Conservation (phyloP, 1,284 basidiomycete species). For the Moesziomyces globuligerus region DNA sequence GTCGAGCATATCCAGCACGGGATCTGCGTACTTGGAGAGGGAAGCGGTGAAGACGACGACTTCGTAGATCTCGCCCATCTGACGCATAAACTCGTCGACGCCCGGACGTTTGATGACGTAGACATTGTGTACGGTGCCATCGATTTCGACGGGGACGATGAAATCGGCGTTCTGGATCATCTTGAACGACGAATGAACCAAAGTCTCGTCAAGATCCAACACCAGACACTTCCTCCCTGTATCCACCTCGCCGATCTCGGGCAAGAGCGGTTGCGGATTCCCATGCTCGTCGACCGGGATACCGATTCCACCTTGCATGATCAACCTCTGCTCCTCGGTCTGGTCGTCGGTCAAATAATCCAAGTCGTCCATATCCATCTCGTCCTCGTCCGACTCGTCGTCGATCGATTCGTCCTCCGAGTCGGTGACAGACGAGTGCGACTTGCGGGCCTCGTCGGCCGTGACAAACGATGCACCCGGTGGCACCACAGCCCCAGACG, state of each 20-base stretch:
- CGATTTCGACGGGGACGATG: conserved; percentile 98
- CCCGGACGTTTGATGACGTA: conserved; percentile 99
- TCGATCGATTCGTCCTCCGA: conserved; percentile 3
- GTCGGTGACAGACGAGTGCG: conserved; percentile 7
- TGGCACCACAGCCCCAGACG: conserved; percentile 76
- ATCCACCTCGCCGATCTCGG: conserved; percentile 78
- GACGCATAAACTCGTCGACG: conserved; percentile 93
- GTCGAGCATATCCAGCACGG: conserved; percentile 96
- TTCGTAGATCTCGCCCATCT: conserved; percentile 98
- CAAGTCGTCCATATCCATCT: conserved; percentile 69
- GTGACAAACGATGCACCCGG: conserved; percentile 75
- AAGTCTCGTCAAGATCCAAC: conserved; percentile 92
- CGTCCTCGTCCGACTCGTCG: conserved; percentile 61
- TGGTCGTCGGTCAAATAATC: conserved; percentile 70
- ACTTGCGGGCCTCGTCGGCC: conserved; percentile 22
- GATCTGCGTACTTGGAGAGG: conserved; percentile 98
- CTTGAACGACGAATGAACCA: conserved; percentile 77
- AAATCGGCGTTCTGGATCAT: conserved; percentile 78
- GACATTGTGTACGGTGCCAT: conserved; percentile 96
- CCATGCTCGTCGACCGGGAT: conserved; percentile 87
- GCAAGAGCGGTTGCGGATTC: conserved; percentile 81
- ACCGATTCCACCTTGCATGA: conserved; percentile 81
- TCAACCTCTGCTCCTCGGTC: conserved; percentile 82
- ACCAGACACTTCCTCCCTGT: conserved; percentile 86
- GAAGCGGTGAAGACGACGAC: conserved; percentile 98